Conservation (phyloP, 441 rosid species). For the Dalechampia spathulata region DNA sequence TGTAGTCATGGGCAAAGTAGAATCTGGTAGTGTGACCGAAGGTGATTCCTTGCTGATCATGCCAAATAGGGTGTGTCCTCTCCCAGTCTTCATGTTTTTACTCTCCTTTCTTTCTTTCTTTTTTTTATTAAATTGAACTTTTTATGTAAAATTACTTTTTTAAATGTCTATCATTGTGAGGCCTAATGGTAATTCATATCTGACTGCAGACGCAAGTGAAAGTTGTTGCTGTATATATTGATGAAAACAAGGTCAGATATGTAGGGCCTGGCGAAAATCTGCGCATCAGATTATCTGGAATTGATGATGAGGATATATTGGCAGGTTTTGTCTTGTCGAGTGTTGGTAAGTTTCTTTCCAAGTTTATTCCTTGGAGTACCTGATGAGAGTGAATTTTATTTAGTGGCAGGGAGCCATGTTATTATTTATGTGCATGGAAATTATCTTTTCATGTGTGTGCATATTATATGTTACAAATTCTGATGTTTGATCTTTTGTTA, state of each 20-base stretch:
- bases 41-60: conserved; percentile 82
- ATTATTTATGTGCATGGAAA: background rate
- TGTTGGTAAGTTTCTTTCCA: conserved; percentile 40
- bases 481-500: conserved; percentile 14
- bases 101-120: background rate
- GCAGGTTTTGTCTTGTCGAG: conserved; percentile 84
- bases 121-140: background rate
- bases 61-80: conserved; percentile 85
- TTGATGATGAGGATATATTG: conserved; percentile 89
- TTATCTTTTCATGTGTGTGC: background rate
- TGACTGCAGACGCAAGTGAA: conserved; percentile 64
- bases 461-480: background rate
- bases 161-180: too few species aligned
- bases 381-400: background rate
- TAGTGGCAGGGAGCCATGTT: too few species aligned
- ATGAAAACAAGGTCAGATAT: conserved; percentile 66
- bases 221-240: conserved; percentile 61
- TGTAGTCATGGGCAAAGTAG: conserved; percentile 94
- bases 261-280: conserved; percentile 97
- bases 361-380: background rate
- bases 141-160: too few species aligned
- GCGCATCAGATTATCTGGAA: conserved; percentile 74
- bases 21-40: conserved; percentile 79
- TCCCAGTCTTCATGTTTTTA: background rate
- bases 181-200: too few species aligned